Base-by-base conservation (phyloP, 352 stramenopile species). In the Phytophthora kernoviae region DNA sequence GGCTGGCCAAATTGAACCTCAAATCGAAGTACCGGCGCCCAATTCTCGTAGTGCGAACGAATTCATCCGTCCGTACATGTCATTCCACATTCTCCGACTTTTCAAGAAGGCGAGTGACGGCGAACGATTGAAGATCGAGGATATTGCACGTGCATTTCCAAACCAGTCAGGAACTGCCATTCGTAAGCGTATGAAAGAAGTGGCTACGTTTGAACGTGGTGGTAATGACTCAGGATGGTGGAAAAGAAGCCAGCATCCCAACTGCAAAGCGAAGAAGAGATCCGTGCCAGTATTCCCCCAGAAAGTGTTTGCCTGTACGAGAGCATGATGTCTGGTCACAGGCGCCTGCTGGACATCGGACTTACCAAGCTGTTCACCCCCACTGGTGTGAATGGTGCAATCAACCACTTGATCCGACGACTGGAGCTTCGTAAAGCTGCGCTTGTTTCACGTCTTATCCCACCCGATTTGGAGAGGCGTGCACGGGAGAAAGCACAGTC, bases 61-160 rank as follows among this genome's bases (percentile, higher is more conserved):
- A 27, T 95, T 95, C 58, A 95, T 95, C 45, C 80, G 81, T 4
- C 79, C 84, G 21, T 95, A 95, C 70, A 93, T 93, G 86, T 87
- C 79, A 12, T 93, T 95, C 37, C 86, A 95, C 58, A 90, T 95
- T 51, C 65, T 90, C 48, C 79, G 81, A 2, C 53, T 95, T 24
- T 93, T 93, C 59, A 93, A 92, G 67, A 91, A 92, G 66, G 81
- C 83, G 30, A 90, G 74, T 21, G 79, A 92, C 53, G 84, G 79
- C 2, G 81, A 91, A 56, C 78, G 84, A 32, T 58, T 95, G 11
- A 91, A 91, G 73, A 93, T 95, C 39, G 86, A 93, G 57, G 82
- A 93, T 45, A 87, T 95, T 59, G 74, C 79, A 12, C 79, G 84
- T 37, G 81, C 84, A 27, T 95, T 95, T 46, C 84, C 86, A 0